A percentile compares a stretch with the other conserved stretches of the same genome.
Evolutionary conservation across 306 rosid genomes (phyloP).

Genomic region (Vigna angularis): DNA sequence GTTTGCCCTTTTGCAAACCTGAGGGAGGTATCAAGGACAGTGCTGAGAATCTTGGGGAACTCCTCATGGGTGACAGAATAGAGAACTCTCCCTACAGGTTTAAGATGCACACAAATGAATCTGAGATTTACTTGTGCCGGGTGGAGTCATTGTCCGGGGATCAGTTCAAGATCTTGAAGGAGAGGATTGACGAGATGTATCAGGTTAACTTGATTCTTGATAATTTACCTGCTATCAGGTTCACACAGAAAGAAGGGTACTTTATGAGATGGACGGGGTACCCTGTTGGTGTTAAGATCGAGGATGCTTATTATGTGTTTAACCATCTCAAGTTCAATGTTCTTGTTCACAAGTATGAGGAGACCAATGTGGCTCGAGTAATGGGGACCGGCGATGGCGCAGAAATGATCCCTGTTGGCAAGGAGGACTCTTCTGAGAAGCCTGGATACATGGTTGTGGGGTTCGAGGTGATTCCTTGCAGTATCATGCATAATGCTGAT

Average conservation of each 20-base stretch:
- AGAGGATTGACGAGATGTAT: constrained; percentile 82
- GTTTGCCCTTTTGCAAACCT: constrained; percentile 75
- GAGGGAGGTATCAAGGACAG: constrained; percentile 67
- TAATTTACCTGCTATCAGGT: constrained; percentile 72
- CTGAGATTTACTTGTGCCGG: constrained; percentile 62
- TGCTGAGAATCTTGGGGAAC: constrained; percentile 85
- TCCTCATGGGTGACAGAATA: constrained; percentile 80
- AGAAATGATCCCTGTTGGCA: constrained; percentile 58
- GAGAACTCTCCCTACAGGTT: constrained; percentile 78
- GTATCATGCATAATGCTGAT: constrained; percentile 53
- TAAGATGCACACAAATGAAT: constrained; percentile 62
- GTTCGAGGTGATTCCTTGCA: constrained; percentile 83
- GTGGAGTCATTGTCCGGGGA: constrained; percentile 55
- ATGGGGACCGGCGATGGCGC: constrained; percentile 83
- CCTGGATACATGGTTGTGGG: constrained; percentile 87
- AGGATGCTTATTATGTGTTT: constrained; percentile 76
- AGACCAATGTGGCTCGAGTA: constrained; percentile 80
- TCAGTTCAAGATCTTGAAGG: constrained; percentile 60
- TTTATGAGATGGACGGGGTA: constrained; percentile 74
- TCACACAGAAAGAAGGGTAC: constrained; percentile 69
- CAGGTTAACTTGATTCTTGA: constrained; percentile 72
- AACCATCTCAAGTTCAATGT: constrained; percentile 92
- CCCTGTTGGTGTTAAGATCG: constrained; percentile 86
- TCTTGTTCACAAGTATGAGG: constrained; percentile 90
- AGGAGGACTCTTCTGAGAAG: constrained; percentile 44